A percentile compares a stretch with the other conserved stretches of the same genome.
phyloP scores from a whole-genome alignment of 192 early-diverging fungal genomes.

The Gigaspora rosea region DNA sequence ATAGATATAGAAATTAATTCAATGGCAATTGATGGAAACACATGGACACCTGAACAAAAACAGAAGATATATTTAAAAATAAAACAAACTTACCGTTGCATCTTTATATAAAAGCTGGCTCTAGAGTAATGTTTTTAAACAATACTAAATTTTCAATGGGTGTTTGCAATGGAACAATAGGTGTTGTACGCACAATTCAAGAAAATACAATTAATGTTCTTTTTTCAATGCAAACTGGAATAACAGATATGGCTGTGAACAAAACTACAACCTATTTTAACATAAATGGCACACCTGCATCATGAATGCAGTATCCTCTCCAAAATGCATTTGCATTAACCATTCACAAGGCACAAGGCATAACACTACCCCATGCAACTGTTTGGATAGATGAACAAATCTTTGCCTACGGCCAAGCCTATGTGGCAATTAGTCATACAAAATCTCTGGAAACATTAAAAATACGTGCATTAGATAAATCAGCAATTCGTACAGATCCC shows the following conservation, averaged over 20 bases:
- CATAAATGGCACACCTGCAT: not conserved
- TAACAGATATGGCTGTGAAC: not conserved
- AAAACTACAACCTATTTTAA: not conserved
- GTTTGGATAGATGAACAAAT: not conserved
- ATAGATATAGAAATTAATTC: not conserved
- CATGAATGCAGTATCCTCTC: not conserved
- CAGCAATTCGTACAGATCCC: not conserved
- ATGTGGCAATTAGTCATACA: not conserved
- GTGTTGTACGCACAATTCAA: not conserved
- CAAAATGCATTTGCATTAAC: slow-evolving; percentile 12
- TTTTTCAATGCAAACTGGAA: not conserved
- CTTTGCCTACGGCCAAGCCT: slow-evolving; percentile 5
- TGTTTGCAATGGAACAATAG: not conserved
- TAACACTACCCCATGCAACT: not conserved
- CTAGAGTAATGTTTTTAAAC: not conserved
- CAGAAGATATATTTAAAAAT: not conserved
- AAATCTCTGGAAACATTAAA: not conserved
- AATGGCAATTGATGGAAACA: not conserved
- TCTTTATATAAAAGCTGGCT: not conserved
- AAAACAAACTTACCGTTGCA: not conserved
- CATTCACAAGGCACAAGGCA: not conserved
- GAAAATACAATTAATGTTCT: not conserved
- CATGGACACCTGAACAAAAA: not conserved
- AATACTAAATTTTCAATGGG: not conserved
- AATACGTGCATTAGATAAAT: not conserved